These are phyloP conservation scores for Sporothrix pallida DNA, from an alignment of 2,329 filamentous ascomycete genomes.

Conservation along the genomic window DNA sequence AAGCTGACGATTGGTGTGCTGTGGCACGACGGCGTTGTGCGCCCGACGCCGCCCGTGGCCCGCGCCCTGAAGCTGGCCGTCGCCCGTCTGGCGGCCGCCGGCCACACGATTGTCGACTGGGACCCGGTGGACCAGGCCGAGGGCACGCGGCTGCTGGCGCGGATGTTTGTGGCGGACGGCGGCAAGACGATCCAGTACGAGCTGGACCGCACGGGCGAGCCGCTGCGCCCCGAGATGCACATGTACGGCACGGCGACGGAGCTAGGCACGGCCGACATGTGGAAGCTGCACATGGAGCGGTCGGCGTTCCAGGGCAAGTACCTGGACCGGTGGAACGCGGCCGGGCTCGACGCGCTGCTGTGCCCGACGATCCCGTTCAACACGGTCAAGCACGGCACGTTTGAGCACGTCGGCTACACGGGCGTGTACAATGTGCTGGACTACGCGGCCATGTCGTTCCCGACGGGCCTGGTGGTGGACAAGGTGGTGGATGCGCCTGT, in stretches of 20 bases:
- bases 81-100: slow-evolving; percentile 51
- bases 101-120: slow-evolving; percentile 61
- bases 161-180: slow-evolving; percentile 58
- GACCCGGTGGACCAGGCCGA: slow-evolving; percentile 50
- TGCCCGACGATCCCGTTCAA: slow-evolving; percentile 60
- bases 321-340: slow-evolving; percentile 53
- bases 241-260: slow-evolving; percentile 46
- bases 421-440: slow-evolving; percentile 58
- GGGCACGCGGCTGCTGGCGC: slow-evolving; percentile 48
- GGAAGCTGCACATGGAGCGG: slow-evolving; percentile 55
- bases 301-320: slow-evolving; percentile 54
- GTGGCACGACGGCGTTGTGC: slow-evolving; percentile 68
- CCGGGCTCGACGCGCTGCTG: slow-evolving; percentile 65
- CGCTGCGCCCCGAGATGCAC: slow-evolving; percentile 49
- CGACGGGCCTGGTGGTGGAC: slow-evolving; percentile 51
- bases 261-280: slow-evolving; percentile 53
- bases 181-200: slow-evolving; percentile 41
- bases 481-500: slow-evolving; percentile 49
- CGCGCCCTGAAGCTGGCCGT: slow-evolving; percentile 59
- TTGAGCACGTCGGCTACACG: slow-evolving; percentile 57
- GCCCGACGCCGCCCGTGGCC: slow-evolving; percentile 68
- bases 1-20: slow-evolving; percentile 64
- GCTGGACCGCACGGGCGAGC: slow-evolving; percentile 48
- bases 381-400: slow-evolving; percentile 51
- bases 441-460: slow-evolving; percentile 56